phyloP scores from a whole-genome alignment of 495 filamentous ascomycete genomes.

The Pyronema domesticum region DNA sequence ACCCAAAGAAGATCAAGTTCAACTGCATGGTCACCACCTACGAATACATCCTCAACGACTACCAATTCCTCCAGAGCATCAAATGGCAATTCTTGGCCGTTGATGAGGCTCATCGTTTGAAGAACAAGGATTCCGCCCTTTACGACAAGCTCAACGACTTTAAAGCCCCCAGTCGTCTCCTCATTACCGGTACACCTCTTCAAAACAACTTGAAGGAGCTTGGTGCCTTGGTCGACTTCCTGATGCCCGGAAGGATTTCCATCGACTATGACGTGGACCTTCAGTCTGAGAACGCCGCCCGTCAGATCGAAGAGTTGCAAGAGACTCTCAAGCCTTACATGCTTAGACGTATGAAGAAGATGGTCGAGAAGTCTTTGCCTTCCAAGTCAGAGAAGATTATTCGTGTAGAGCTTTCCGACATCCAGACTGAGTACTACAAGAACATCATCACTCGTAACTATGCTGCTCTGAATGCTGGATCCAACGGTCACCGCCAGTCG shows the following conservation, averaged over 20 bases:
- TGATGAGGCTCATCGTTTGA: conserved; percentile 91
- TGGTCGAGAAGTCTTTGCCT: conserved; percentile 85
- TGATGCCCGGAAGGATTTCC: conserved; percentile 72
- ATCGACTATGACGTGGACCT: conserved; percentile 84
- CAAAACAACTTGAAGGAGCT: conserved; percentile 92
- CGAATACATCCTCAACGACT: conserved; percentile 75
- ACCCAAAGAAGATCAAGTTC: conserved; percentile 72
- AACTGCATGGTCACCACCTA: conserved; percentile 90
- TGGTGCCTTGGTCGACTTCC: conserved; percentile 79
- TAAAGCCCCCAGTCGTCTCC: conserved; percentile 61
- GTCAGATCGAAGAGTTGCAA: conserved; percentile 35
- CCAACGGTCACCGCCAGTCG: conserved; percentile 75
- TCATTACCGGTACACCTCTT: conserved; percentile 94
- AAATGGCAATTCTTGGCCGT: conserved; percentile 96
- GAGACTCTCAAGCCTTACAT: conserved; percentile 55
- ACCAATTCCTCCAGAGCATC: conserved; percentile 58
- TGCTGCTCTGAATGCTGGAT: conserved; percentile 75
- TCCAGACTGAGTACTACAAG: conserved; percentile 95
- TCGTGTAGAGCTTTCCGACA: conserved; percentile 83
- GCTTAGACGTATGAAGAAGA: conserved; percentile 90
- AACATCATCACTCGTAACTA: conserved; percentile 97
- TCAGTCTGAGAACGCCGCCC: conserved; percentile 45
- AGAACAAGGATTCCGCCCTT: conserved; percentile 85
- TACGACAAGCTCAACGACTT: conserved; percentile 74
- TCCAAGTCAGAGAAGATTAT: conserved; percentile 98